phyloP scores from a whole-genome alignment of 148 eudicot genomes.

The Camellia sinensis region DNA sequence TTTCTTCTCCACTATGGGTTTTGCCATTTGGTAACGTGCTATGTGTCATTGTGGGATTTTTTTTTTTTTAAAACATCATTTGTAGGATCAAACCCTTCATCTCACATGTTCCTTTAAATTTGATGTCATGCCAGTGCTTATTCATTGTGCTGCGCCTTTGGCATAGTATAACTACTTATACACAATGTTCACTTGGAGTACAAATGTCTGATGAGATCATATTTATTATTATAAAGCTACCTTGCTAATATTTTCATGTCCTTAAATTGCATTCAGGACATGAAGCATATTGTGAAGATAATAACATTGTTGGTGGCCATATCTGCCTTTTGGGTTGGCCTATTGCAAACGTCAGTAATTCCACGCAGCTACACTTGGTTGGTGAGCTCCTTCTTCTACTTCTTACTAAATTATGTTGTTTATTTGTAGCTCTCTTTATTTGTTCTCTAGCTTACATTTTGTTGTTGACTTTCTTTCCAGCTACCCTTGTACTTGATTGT shows the following conservation, averaged over 20 bases:
- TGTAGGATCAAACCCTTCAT: background rate
- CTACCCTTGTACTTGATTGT: constrained; percentile 75
- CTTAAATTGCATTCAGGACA: constrained; percentile 18
- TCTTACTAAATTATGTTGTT: background rate
- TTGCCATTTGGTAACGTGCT: background rate
- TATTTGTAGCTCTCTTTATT: background rate
- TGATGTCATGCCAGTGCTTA: background rate
- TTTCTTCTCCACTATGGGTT: no score
- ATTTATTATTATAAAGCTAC: background rate
- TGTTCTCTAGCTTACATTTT: background rate
- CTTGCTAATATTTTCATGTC: background rate
- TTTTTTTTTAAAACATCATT: no score
- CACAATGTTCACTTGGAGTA: background rate
- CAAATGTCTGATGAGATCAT: background rate
- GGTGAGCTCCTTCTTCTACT: constrained; percentile 44
- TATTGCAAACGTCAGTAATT: constrained; percentile 55
- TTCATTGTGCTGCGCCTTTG: background rate
- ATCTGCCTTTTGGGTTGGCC: constrained; percentile 68
- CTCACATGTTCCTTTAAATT: background rate
- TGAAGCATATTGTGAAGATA: constrained; percentile 92
- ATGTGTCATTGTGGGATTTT: background rate
- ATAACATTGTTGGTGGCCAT: constrained; percentile 61
- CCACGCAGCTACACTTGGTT: constrained; percentile 74
- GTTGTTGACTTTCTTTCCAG: constrained; percentile 33
- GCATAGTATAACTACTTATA: background rate